Conservation (phyloP, 1,284 basidiomycete species). For the Tetrapyrgos nigripes region DNA sequence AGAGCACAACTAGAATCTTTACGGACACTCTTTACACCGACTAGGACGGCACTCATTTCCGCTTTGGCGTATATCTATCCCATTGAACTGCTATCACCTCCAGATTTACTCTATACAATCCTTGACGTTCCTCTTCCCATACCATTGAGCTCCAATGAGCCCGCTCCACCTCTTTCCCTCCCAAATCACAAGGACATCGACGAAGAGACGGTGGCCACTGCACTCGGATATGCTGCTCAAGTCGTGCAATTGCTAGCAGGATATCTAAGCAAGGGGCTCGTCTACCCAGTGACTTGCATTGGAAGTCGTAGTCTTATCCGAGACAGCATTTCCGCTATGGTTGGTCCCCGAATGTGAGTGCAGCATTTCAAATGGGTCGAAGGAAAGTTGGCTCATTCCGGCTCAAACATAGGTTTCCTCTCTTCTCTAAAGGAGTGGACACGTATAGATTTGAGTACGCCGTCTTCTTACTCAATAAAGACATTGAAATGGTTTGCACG, state of each 20-base stretch:
- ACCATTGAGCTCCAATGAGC: slow-evolving; percentile 75
- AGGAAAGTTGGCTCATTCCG: slow-evolving; percentile 13
- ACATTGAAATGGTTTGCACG: slow-evolving; percentile 86
- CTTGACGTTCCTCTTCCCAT: slow-evolving; percentile 86
- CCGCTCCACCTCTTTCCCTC: slow-evolving; percentile 83
- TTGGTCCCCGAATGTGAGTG: slow-evolving; percentile 88
- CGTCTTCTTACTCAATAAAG: slow-evolving; percentile 96
- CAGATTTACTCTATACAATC: slow-evolving; percentile 86
- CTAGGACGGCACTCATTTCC: slow-evolving; percentile 75
- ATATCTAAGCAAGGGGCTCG: slow-evolving; percentile 80
- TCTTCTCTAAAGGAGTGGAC: slow-evolving; percentile 95
- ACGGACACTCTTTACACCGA: slow-evolving; percentile 56
- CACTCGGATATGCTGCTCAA: slow-evolving; percentile 88
- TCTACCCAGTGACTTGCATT: slow-evolving; percentile 89
- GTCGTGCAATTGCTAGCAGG: slow-evolving; percentile 80
- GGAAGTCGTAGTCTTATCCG: slow-evolving; percentile 89
- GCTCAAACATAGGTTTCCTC: slow-evolving; percentile 74
- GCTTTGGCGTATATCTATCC: slow-evolving; percentile 85
- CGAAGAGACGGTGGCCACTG: slow-evolving; percentile 85
- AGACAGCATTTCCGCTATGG: slow-evolving; percentile 92
- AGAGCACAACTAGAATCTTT: slow-evolving; percentile 56
- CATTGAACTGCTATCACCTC: slow-evolving; percentile 82
- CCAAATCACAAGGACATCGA: slow-evolving; percentile 73
- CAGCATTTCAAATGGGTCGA: slow-evolving; percentile 1
- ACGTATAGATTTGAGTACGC: slow-evolving; percentile 98